Evolutionary conservation across 495 filamentous ascomycete genomes (phyloP), one percentile per base, ranked within the genome.

Genomic region (Aspergillus taichungensis): DNA sequence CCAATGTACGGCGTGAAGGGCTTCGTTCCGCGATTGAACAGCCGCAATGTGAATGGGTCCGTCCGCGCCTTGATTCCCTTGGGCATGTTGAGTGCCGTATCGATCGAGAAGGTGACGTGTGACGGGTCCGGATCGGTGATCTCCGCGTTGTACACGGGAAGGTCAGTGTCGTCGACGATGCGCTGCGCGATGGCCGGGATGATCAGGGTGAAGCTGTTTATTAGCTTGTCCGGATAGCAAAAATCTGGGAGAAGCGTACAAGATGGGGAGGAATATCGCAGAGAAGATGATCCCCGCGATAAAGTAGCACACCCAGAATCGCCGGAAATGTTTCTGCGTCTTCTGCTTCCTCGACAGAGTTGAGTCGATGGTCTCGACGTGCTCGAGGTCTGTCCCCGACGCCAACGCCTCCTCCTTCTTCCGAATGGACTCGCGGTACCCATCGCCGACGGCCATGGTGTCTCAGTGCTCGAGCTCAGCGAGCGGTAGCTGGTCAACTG

Each of bases 221-320:
- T 24, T 24, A 24, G 18, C 18, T 24, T 4, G 18, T 24, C 18
- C 4, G 4, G 2, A 24, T 24, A 24, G 1, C 18, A 24, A 4
- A 24, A 2, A 2, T 24, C 8, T 6, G 27, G 40, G 14, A 6
- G 24, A 40, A 14, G 18, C 68, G 49, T 62, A 73, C 68, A 69
- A 53, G 8, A 71, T 51, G 6, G 69, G 68, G 13, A 73, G 29
- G 31, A 71, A 54, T 11, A 71, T 70, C 8, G 66, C 64, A n/a
- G 67, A 50, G 37, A 73, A 60, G 28, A 73, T 50, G 30, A 67
- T 52, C 1, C 27, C 35, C 12, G 50, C 68, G 18, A 71, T 53
- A 0, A 69, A 35, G 51, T 71, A 70, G 47, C 60, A 65, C 50
- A 61, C 66, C 60, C 67, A 68, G 47, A 70, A 73, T n/a, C 61